phyloP scores from a whole-genome alignment of 2,329 filamentous ascomycete genomes.

The Nothomitra cinnamomea region DNA sequence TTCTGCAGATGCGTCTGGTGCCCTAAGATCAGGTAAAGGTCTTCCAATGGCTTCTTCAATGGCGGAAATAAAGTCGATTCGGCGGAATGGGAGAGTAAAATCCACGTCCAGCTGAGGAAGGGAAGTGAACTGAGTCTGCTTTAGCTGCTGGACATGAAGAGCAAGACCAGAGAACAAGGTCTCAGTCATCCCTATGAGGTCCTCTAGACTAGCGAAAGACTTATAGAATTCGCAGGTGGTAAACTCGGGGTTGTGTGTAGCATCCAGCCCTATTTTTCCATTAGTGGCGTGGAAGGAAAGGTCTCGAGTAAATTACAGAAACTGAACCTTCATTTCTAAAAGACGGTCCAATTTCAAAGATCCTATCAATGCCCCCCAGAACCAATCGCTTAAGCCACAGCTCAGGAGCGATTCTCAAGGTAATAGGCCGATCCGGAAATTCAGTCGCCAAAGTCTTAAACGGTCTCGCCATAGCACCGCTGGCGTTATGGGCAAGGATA shows the following conservation, averaged over 20 bases:
- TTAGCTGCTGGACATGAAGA: constrained; percentile 30
- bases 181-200: constrained; percentile 63
- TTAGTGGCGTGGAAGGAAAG: background rate
- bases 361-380: constrained; percentile 68
- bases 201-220: constrained; percentile 59
- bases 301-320: too few species aligned
- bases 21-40: constrained; percentile 44
- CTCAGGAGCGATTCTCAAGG: constrained; percentile 81
- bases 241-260: constrained; percentile 92
- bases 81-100: constrained; percentile 41
- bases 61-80: constrained; percentile 67
- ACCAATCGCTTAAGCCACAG: constrained; percentile 87
- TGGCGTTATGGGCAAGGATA: constrained; percentile 63
- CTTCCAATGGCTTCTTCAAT: constrained; percentile 52
- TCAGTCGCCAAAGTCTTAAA: constrained; percentile 70
- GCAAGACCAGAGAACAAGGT: constrained; percentile 46
- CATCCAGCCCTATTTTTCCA: constrained; percentile 40
- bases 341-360: constrained; percentile 84
- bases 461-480: constrained; percentile 75
- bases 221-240: constrained; percentile 96
- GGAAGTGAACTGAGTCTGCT: constrained; percentile 27
- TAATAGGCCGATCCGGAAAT: constrained; percentile 52
- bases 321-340: constrained; percentile 75
- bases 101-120: constrained; percentile 33
- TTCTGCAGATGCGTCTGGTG: constrained; percentile 37